phyloP scores from a whole-genome alignment of 345 rosid genomes.

The Mangifera indica region DNA sequence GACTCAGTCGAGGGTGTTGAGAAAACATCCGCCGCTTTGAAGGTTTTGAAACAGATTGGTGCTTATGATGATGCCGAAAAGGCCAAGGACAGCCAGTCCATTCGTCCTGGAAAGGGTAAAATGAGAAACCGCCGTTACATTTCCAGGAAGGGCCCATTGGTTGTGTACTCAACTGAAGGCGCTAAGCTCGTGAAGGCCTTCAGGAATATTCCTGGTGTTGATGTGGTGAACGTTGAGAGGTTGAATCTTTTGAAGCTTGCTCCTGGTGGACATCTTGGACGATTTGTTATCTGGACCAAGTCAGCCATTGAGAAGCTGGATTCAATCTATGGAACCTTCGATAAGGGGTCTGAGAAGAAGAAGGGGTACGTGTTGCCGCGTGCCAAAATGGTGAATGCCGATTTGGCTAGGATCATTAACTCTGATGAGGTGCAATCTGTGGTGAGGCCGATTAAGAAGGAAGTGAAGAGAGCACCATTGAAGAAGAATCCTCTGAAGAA shows the following conservation, averaged over 20 bases:
- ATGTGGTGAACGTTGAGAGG: slow-evolving; percentile 80
- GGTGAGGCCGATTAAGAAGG: slow-evolving; percentile 75
- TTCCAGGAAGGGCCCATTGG: slow-evolving; percentile 82
- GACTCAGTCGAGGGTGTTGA: slow-evolving; percentile 71
- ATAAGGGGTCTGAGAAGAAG: slow-evolving; percentile 81
- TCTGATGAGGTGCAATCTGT: slow-evolving; percentile 95
- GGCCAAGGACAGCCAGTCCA: slow-evolving; percentile 81
- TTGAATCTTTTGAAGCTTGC: slow-evolving; percentile 81
- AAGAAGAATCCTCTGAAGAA: slow-evolving; percentile 98
- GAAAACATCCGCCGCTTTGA: slow-evolving; percentile 81
- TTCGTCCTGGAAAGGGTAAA: slow-evolving; percentile 90
- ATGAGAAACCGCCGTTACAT: slow-evolving; percentile 86
- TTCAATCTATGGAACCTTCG: slow-evolving; percentile 79
- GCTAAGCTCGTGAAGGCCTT: slow-evolving; percentile 88
- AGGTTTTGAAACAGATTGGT: slow-evolving; percentile 80
- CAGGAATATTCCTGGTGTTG: slow-evolving; percentile 92
- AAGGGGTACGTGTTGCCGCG: slow-evolving; percentile 86
- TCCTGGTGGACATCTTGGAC: slow-evolving; percentile 95
- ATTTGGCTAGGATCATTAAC: slow-evolving; percentile 84
- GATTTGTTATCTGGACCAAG: slow-evolving; percentile 93
- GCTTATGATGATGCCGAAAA: slow-evolving; percentile 85
- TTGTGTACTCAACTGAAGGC: slow-evolving; percentile 80
- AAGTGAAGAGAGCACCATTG: slow-evolving; percentile 63
- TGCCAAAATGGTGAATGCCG: slow-evolving; percentile 95
- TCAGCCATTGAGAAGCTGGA: slow-evolving; percentile 96